These are phyloP conservation scores for Blastobotrys peoriensis DNA, from an alignment of 805 yeast genomes.

Conservation along the genomic window DNA sequence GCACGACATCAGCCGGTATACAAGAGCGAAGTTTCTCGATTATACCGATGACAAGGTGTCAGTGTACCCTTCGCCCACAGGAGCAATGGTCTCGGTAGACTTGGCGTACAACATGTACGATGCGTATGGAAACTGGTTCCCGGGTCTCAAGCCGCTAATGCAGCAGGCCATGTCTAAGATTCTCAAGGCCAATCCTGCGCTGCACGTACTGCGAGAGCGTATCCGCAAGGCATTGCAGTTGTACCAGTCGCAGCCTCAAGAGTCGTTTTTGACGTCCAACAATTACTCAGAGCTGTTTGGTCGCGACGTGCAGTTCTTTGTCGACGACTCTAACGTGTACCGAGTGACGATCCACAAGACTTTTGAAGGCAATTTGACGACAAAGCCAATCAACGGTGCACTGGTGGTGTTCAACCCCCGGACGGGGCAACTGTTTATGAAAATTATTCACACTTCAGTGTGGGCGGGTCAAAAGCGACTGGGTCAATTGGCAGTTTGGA, in stretches of 20 bases:
- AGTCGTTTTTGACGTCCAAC: conserved; percentile 79
- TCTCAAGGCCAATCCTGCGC: conserved; percentile 91
- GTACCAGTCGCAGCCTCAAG: conserved; percentile 90
- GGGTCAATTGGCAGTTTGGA: conserved; percentile 94
- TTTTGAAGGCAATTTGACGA: conserved; percentile 85
- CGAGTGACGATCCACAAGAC: conserved; percentile 89
- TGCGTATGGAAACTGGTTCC: conserved; percentile 97
- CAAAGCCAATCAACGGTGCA: conserved; percentile 91
- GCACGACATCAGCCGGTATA: conserved; percentile 90
- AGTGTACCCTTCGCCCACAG: conserved; percentile 88
- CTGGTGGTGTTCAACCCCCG: conserved; percentile 84
- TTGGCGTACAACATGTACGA: conserved; percentile 94
- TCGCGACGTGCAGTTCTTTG: conserved; percentile 73
- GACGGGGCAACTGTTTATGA: conserved; percentile 76
- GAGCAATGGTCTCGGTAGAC: conserved; percentile 84
- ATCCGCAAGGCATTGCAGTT: conserved; percentile 90
- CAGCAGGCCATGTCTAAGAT: conserved; percentile 90
- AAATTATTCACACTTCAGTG: conserved; percentile 86
- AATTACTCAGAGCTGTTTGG: conserved; percentile 88
- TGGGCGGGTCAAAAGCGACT: conserved; percentile 97
- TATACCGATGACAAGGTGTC: conserved; percentile 84
- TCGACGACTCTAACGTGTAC: conserved; percentile 93
- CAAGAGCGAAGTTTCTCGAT: conserved; percentile 87
- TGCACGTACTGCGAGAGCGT: conserved; percentile 86
- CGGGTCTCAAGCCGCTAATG: conserved; percentile 83